These are phyloP conservation scores for Populus hybrid DNA, from an alignment of 441 rosid species.

Conservation along the genomic window DNA sequence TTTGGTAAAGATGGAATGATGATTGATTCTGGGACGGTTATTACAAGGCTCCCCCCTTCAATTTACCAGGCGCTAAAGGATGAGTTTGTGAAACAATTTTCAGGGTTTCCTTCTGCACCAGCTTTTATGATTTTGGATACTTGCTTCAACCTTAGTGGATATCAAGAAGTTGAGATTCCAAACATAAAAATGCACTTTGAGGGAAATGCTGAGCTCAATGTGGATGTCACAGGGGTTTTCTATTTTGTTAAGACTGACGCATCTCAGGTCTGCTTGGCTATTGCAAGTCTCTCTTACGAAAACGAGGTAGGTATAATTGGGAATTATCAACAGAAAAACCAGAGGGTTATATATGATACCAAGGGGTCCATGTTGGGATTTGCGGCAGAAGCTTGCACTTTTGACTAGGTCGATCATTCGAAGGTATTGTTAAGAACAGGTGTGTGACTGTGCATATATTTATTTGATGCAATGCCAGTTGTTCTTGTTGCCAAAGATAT, in stretches of 20 bases:
- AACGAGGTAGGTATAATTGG: slow-evolving; percentile 74
- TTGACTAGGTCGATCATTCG: slow-evolving; percentile 24
- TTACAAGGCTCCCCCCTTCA: slow-evolving; percentile 72
- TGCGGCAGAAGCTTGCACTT: slow-evolving; percentile 75
- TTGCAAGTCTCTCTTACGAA: slow-evolving; percentile 72
- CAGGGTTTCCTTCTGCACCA: slow-evolving; percentile 64
- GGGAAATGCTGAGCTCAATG: slow-evolving; percentile 51
- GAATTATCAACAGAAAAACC: slow-evolving; percentile 89
- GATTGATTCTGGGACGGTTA: slow-evolving; percentile 89
- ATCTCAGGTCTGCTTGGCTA: slow-evolving; percentile 82
- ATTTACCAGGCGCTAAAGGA: slow-evolving; percentile 60
- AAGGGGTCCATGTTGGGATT: slow-evolving; percentile 64
- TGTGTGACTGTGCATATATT: slow-evolving; percentile 12
- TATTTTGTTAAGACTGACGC: slow-evolving; percentile 77
- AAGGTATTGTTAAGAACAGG: neutral
- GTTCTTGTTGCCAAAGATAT: slow-evolving; percentile 7
- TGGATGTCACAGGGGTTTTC: slow-evolving; percentile 70
- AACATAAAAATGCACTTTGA: slow-evolving; percentile 54
- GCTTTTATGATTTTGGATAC: slow-evolving; percentile 73
- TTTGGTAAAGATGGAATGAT: slow-evolving; percentile 49
- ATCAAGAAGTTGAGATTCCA: slow-evolving; percentile 69
- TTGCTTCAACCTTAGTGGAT: slow-evolving; percentile 72
- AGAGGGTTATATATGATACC: slow-evolving; percentile 78
- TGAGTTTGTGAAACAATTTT: slow-evolving; percentile 71
- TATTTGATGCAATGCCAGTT: slow-evolving; percentile 8